phyloP scores from a whole-genome alignment of 768 basidiomycete species.

The Candolleomyces aberdarensis region DNA sequence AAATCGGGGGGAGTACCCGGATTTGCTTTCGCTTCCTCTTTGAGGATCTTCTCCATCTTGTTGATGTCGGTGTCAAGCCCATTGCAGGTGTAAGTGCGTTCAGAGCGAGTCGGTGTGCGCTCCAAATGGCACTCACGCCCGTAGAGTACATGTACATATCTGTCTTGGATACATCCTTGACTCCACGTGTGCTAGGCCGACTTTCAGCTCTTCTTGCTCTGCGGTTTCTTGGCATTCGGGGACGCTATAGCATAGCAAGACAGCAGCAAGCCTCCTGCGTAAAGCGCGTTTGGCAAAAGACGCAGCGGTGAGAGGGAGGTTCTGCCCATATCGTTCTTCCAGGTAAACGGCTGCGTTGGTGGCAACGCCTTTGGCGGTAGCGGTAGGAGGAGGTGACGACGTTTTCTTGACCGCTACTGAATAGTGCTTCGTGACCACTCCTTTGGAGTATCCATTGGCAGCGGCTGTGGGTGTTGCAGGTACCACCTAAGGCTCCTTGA shows the following conservation, averaged over 20 bases:
- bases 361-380: slow-evolving; percentile 44
- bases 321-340: slow-evolving; percentile 94
- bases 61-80: slow-evolving; percentile 77
- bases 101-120: slow-evolving; percentile 71
- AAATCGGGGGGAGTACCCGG: slow-evolving; percentile 55
- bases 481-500: slow-evolving; percentile 14
- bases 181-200: slow-evolving; percentile 71
- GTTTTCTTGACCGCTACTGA: slow-evolving; percentile 28
- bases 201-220: slow-evolving; percentile 40
- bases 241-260: slow-evolving; percentile 63
- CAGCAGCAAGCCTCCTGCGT: slow-evolving; percentile 84
- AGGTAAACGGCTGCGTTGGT: slow-evolving; percentile 72
- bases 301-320: slow-evolving; percentile 71
- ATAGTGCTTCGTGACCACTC: slow-evolving; percentile 55
- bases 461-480: not conserved
- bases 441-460: slow-evolving; percentile 23
- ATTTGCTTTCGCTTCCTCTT: slow-evolving; percentile 34
- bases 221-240: slow-evolving; percentile 35
- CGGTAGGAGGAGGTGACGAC: slow-evolving; percentile 2
- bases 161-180: slow-evolving; percentile 67
- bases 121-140: slow-evolving; percentile 96
- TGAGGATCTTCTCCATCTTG: slow-evolving; percentile 62
- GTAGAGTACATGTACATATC: slow-evolving; percentile 87
- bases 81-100: slow-evolving; percentile 47
- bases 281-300: slow-evolving; percentile 80